Conservation (phyloP, 2,329 filamentous ascomycete genomes). For the Xylaria sp. region DNA sequence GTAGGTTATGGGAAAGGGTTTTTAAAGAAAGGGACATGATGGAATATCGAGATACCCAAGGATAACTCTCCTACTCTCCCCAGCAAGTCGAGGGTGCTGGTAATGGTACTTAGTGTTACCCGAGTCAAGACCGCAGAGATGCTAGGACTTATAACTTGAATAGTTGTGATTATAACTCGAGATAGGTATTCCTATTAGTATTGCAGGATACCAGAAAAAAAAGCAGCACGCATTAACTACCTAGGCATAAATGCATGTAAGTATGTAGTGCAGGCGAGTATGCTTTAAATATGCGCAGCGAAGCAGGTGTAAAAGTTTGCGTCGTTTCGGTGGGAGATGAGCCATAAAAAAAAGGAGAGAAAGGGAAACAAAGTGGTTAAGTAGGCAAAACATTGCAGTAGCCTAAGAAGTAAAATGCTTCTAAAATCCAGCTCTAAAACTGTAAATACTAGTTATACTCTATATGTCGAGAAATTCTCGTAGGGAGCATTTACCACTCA, state of each 20-base stretch:
- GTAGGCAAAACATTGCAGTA: no score
- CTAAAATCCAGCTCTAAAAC: no score
- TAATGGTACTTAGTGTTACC: no score
- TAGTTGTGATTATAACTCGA: not conserved
- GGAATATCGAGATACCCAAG: not conserved
- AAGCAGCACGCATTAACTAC: not conserved
- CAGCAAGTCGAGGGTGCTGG: no score
- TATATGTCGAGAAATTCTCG: no score
- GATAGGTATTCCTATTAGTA: not conserved
- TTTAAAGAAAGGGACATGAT: not conserved
- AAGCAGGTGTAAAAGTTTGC: not conserved
- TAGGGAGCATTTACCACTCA: no score
- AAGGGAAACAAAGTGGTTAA: not conserved
- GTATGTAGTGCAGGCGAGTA: no score
- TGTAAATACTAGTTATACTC: no score
- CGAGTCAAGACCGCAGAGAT: not conserved
- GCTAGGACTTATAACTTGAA: not conserved
- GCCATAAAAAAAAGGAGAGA: not conserved
- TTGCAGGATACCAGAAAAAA: not conserved
- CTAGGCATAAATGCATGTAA: not conserved
- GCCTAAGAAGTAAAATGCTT: no score
- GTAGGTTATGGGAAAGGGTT: not conserved
- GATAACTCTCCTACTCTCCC: no score
- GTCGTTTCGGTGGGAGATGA: not conserved
- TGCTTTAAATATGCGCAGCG: not conserved